These are phyloP conservation scores for Paxillus rubicundulus DNA, from an alignment of 768 basidiomycete genomes.

Conservation along the genomic window DNA sequence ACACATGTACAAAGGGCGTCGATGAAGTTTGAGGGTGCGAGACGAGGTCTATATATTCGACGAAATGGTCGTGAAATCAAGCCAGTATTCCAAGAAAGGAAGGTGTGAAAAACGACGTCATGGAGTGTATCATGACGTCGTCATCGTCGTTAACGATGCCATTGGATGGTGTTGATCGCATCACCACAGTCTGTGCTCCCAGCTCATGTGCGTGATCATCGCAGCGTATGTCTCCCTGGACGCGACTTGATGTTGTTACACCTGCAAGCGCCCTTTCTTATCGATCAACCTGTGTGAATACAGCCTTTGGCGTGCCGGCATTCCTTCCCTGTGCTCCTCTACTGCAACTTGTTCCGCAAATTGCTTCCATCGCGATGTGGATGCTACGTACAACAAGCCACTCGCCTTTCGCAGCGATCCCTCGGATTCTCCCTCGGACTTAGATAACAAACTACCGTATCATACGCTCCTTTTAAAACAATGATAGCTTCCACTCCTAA, in stretches of 20 bases:
- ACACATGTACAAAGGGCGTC: not conserved
- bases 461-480: too few relatives aligned
- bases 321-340: not conserved
- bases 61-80: conserved; percentile 9
- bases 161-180: too few relatives aligned
- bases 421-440: too few relatives aligned
- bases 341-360: not conserved
- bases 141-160: too few relatives aligned
- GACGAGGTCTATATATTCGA: conserved; percentile 23
- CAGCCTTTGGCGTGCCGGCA: conserved; percentile 1
- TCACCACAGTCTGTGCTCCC: too few relatives aligned
- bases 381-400: too few relatives aligned
- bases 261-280: not conserved
- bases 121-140: not conserved
- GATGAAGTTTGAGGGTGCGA: conserved; percentile 1
- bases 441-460: too few relatives aligned
- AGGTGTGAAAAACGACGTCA: conserved; percentile 31
- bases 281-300: conserved; percentile 8
- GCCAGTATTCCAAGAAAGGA: conserved; percentile 25
- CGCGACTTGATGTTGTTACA: too few relatives aligned
- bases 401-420: too few relatives aligned
- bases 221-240: too few relatives aligned
- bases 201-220: too few relatives aligned
- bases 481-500: too few relatives aligned
- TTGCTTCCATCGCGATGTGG: not conserved